Evolutionary conservation across 768 basidiomycete species (phyloP).

Genomic region (Agrocybe chaxingu): DNA sequence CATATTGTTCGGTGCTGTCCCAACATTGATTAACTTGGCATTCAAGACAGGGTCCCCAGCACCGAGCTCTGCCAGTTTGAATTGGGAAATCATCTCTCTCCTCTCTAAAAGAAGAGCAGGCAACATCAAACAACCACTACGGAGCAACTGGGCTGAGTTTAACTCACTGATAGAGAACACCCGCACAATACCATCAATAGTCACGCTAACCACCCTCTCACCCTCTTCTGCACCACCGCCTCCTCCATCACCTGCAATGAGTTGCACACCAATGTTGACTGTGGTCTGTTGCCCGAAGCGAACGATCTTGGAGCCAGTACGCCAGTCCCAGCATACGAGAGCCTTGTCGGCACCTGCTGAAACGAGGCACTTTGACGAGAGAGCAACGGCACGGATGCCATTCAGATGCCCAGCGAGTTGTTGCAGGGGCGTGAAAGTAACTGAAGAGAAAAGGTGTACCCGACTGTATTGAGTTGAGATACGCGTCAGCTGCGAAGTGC

Average conservation of each 20-base stretch:
- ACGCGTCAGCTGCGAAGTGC: background rate
- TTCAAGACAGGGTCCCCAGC: constrained; percentile 63
- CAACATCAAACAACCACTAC: background rate
- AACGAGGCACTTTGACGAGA: constrained; percentile 82
- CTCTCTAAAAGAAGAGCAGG: constrained; percentile 18
- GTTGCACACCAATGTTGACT: constrained; percentile 86
- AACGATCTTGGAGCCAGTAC: constrained; percentile 83
- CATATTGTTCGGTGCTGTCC: constrained; percentile 82
- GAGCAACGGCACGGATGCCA: constrained; percentile 85
- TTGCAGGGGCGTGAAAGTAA: constrained; percentile 81
- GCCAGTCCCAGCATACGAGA: constrained; percentile 89
- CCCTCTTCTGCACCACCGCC: constrained; percentile 46
- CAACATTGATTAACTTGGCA: constrained; percentile 72
- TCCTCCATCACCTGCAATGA: constrained; percentile 50
- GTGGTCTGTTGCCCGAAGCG: constrained; percentile 93
- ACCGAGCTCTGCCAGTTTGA: constrained; percentile 79
- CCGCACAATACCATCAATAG: constrained; percentile 87
- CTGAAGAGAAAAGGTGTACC: constrained; percentile 83
- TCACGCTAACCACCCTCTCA: constrained; percentile 85
- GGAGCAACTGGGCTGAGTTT: background rate
- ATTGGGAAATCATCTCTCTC: constrained; percentile 90
- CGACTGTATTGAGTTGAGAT: constrained; percentile 44
- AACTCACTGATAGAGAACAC: constrained; percentile 86
- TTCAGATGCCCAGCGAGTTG: constrained; percentile 85
- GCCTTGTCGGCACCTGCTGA: constrained; percentile 77